Conservation (phyloP, 2,329 filamentous ascomycete species). For the Sarocladium brachiariae region DNA sequence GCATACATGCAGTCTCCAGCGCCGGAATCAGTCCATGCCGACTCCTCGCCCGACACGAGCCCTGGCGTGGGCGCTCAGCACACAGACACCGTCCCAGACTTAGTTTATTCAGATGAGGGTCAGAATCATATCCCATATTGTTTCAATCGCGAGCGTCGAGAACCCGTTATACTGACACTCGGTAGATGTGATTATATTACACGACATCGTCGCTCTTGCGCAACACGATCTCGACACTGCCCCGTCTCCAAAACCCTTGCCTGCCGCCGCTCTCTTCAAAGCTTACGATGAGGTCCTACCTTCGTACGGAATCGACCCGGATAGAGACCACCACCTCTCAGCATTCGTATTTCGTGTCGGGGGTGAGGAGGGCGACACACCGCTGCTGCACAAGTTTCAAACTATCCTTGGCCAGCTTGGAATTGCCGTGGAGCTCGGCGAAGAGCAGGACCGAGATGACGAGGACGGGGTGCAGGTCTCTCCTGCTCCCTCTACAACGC, state of each 20-base stretch:
- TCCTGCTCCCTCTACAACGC: constrained; percentile 5
- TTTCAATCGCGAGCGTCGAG: too few relatives aligned
- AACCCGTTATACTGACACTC: too few relatives aligned
- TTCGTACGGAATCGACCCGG: constrained; percentile 61
- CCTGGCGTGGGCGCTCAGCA: background rate
- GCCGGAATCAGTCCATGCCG: background rate
- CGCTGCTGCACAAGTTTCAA: constrained; percentile 64
- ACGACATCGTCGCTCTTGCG: constrained; percentile 67
- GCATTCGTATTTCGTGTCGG: constrained; percentile 75
- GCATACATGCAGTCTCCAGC: constrained; percentile 7
- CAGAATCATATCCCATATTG: constrained; percentile 5
- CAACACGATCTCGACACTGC: constrained; percentile 54
- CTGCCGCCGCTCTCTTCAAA: constrained; percentile 71
- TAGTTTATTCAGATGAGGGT: constrained; percentile 58
- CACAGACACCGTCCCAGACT: constrained; percentile 20
- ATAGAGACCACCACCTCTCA: constrained; percentile 68
- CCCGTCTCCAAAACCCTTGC: constrained; percentile 55
- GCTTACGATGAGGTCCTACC: constrained; percentile 75
- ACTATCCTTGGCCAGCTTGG: constrained; percentile 61
- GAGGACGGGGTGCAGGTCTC: background rate
- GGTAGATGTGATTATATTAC: constrained; percentile 70
- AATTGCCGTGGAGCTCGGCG: constrained; percentile 60
- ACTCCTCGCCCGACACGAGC: constrained; percentile 2
- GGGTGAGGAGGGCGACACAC: constrained; percentile 48
- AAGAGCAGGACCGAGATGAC: constrained; percentile 20